Evolutionary conservation across 164 flowering plant species (phyloP).

Genomic region (Vitis riparia): DNA sequence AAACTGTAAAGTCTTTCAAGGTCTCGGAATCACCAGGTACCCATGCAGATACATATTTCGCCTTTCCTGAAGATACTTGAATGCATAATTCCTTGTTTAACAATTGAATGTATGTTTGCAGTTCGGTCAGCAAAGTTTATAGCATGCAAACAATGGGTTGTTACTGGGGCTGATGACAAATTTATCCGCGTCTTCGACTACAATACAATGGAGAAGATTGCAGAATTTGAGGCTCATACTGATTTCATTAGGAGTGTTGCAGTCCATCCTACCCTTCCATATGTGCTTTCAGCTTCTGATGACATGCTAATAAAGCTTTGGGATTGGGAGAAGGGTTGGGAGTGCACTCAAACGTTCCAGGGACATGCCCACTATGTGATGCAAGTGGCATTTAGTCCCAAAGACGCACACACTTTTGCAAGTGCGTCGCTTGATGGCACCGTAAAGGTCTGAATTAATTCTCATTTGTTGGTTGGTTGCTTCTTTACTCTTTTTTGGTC

Average conservation of each 20-base stretch:
- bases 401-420: conserved; percentile 25
- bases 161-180: conserved; percentile 42
- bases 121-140: conserved; percentile 36
- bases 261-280: conserved; percentile 43
- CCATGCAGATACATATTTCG: no score
- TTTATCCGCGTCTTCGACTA: conserved; percentile 32
- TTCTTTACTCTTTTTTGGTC: no score
- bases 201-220: conserved; percentile 28
- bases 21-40: conserved; percentile 31
- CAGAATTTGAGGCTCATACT: conserved; percentile 32
- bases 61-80: no score
- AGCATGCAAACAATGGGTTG: conserved; percentile 34
- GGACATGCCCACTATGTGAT: conserved; percentile 17
- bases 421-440: conserved; percentile 36
- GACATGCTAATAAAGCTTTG: conserved; percentile 47
- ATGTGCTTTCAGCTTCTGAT: conserved; percentile 43
- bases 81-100: no score
- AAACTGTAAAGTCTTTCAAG: conserved; percentile 28
- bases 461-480: no score
- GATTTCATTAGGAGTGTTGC: conserved; percentile 44
- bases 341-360: conserved; percentile 32
- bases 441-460: conserved; percentile 22
- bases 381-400: no score
- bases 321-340: conserved; percentile 57
- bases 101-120: conserved; percentile 7